Evolutionary conservation across 495 filamentous ascomycete species (phyloP), one percentile per base, ranked within the genome.

Genomic region (Hyaloscypha hepaticicola): DNA sequence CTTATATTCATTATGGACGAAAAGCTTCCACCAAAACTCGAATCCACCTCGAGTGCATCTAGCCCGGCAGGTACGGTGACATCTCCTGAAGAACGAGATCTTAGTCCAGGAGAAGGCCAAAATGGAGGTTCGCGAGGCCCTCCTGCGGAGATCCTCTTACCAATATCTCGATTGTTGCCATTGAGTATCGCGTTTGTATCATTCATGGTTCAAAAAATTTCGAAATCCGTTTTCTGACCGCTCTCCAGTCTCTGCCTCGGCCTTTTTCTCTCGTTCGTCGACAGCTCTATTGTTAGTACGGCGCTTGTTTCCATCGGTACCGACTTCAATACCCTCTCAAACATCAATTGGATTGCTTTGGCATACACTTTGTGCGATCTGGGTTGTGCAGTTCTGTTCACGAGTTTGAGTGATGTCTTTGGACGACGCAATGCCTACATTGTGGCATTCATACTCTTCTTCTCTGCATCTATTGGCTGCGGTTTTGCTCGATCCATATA

Each of bases 401-500:
- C 82, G 5, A 78, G 79, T 45, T 63, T 82, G 19, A 81, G 79
- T 31, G 83, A 85, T 66, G 70, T 83, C 11, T 65, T 85, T 25
- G 82, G 83, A 52, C 80, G 79, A 5, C 77, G 77, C 49, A 59
- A 69, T 33, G 78, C 78, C 5, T 77, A 85, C 61, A 27, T 79
- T 1, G 60, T 70, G 5, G 78, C 78, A n/a, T 79, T 78, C 49
- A 38, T 78, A 34, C 67, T 85, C 52, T 87, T 86, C 58, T 66
- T 82, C 55, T 75, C 63, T 48, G 85, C 83, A 53, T 85, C 84
- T 3, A 69, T 81, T 0, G 82, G 72, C 0, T 83, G 83, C 61
- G 83, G 79, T 5, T 78, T 76, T 28, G 70, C 77, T 2, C 53
- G 71, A 49, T 79, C 63, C 34, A 52, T 83, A 29, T 60, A 71